phyloP scores from a whole-genome alignment of 2,329 filamentous ascomycete species.

The Emericellopsis cladophorae region DNA sequence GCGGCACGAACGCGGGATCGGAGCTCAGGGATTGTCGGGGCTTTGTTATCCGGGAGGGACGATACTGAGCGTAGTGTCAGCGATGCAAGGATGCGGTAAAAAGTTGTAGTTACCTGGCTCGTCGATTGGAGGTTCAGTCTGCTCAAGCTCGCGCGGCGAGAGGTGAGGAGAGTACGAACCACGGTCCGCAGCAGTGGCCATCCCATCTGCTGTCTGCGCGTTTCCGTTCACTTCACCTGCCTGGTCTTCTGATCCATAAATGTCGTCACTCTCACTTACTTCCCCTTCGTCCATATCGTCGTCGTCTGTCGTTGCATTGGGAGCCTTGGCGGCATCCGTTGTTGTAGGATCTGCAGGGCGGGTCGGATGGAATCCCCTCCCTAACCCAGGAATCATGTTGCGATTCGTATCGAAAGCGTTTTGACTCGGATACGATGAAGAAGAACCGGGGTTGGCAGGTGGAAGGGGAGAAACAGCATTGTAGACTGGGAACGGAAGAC shows the following conservation, averaged over 20 bases:
- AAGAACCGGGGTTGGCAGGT: background rate
- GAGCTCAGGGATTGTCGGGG: too few relatives aligned
- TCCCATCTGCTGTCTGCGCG: background rate
- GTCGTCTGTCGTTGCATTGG: too few relatives aligned
- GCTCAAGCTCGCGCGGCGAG: slow-evolving; percentile 32
- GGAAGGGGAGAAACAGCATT: background rate
- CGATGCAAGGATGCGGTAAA: background rate
- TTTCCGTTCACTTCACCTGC: slow-evolving; percentile 1
- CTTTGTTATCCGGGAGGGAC: background rate
- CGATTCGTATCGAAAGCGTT: slow-evolving; percentile 6
- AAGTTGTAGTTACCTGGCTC: background rate
- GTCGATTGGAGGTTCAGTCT: background rate
- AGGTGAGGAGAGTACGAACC: slow-evolving; percentile 40
- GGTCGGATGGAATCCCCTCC: slow-evolving; percentile 9
- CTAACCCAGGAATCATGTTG: slow-evolving; percentile 20
- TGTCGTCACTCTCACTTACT: slow-evolving; percentile 54
- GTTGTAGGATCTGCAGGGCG: too few relatives aligned
- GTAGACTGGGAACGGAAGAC: background rate
- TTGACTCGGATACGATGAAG: background rate
- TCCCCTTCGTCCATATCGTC: slow-evolving; percentile 26
- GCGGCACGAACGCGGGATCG: slow-evolving; percentile 33
- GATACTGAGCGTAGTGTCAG: background rate
- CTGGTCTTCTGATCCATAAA: slow-evolving; percentile 30
- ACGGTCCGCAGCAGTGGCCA: slow-evolving; percentile 16
- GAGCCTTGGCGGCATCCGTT: too few relatives aligned